A percentile compares a stretch with the other conserved stretches of the same genome.
Evolutionary conservation across 2,329 filamentous ascomycete genomes (phyloP).

Genomic region (Hymenoscyphus fructigenus): DNA sequence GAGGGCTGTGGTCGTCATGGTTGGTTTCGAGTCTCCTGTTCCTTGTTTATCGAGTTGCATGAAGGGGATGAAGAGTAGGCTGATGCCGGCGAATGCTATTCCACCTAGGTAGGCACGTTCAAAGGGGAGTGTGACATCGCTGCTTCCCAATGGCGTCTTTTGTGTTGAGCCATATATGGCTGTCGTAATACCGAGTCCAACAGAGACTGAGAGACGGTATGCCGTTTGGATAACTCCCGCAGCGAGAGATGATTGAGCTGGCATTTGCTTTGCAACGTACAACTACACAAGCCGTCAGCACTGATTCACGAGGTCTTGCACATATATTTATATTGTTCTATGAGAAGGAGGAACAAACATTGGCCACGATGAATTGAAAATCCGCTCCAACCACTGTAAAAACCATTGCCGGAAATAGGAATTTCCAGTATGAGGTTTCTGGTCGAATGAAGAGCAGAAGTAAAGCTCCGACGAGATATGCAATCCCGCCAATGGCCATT

Average conservation of each 20-base stretch:
- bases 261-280: conserved; percentile 67
- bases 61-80: conserved; percentile 50
- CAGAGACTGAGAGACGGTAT: conserved; percentile 46
- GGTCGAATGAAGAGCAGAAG: conserved; percentile 57
- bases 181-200: conserved; percentile 62
- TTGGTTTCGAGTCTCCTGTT: background rate
- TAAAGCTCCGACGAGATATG: conserved; percentile 44
- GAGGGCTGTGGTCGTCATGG: background rate
- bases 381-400: conserved; percentile 65
- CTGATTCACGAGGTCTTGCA: background rate
- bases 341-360: conserved; percentile 45
- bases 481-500: conserved; percentile 47
- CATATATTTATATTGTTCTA: background rate
- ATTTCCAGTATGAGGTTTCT: conserved; percentile 62
- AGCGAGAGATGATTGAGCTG: conserved; percentile 60
- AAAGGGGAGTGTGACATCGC: conserved; percentile 49
- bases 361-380: conserved; percentile 69
- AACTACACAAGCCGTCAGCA: conserved; percentile 44
- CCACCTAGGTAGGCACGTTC: conserved; percentile 52
- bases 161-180: conserved; percentile 47
- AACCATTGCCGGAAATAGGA: conserved; percentile 60
- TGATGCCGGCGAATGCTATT: conserved; percentile 43
- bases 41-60: conserved; percentile 42
- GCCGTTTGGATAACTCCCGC: conserved; percentile 69
- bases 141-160: conserved; percentile 35